phyloP scores from a whole-genome alignment of 2,329 filamentous ascomycete species.

The Ceratocystis colombiana region DNA sequence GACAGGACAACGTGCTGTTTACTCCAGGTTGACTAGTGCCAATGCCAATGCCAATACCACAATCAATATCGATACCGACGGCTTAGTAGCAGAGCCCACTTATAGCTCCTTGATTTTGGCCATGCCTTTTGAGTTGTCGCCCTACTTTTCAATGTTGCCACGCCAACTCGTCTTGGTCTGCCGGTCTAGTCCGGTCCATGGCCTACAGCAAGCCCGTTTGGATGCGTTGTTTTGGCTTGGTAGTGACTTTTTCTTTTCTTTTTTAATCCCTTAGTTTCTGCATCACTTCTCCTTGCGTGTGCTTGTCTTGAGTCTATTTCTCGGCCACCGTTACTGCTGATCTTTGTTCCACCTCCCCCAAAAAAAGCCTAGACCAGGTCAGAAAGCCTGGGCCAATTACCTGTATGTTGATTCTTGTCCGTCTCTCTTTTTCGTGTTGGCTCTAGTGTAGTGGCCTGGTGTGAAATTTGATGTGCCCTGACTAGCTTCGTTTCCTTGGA shows the following conservation, averaged over 20 bases:
- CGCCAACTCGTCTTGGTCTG: slow-evolving; percentile 1
- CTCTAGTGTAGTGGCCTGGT: not conserved
- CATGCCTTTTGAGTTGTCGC: not conserved
- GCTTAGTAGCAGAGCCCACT: too few species aligned
- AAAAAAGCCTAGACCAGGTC: not conserved
- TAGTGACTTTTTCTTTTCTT: not conserved
- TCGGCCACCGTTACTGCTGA: not conserved
- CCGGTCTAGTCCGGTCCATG: slow-evolving; percentile 4
- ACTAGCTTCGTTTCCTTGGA: slow-evolving; percentile 6
- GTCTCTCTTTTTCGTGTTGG: not conserved
- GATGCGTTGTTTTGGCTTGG: not conserved
- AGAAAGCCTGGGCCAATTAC: not conserved
- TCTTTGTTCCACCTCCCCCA: not conserved
- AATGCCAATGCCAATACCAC: too few species aligned
- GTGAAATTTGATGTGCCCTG: slow-evolving; percentile 16
- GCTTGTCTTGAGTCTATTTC: not conserved
- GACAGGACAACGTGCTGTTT: not conserved
- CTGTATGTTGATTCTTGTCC: not conserved
- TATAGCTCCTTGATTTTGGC: too few species aligned
- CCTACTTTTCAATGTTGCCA: not conserved
- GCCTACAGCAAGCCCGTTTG: not conserved
- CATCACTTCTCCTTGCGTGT: not conserved
- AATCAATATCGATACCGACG: too few species aligned
- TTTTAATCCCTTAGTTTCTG: not conserved
- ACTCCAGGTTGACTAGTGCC: not conserved